A percentile compares a stretch with the other conserved stretches of the same genome.
Evolutionary conservation across 2,329 filamentous ascomycete species (phyloP).

Genomic region (Aspergillus nomiae): DNA sequence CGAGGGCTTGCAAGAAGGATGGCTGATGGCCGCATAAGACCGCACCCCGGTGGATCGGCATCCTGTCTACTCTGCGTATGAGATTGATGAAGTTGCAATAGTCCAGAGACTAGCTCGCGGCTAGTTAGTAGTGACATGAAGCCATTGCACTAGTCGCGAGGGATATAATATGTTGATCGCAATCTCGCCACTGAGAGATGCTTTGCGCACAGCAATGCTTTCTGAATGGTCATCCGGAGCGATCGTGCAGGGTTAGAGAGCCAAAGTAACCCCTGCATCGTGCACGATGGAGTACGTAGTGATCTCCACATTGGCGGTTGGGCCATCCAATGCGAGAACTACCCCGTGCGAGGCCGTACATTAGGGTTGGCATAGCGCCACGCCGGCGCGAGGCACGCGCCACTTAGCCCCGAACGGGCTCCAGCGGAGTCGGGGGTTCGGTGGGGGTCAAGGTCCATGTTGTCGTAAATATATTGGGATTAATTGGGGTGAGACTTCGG

Average conservation of each 20-base stretch:
- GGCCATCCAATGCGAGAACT: background rate
- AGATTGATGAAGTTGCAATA: background rate
- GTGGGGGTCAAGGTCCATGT: background rate
- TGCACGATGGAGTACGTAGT: background rate
- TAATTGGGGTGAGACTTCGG: background rate
- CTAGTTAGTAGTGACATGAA: background rate
- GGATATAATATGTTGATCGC: background rate
- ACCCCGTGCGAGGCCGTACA: background rate
- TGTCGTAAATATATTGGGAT: background rate
- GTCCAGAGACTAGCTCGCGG: background rate
- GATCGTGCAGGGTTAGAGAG: background rate
- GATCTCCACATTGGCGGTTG: background rate
- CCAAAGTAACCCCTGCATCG: background rate
- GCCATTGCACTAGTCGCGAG: background rate
- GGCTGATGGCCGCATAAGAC: background rate
- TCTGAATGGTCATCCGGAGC: background rate
- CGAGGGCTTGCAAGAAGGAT: background rate
- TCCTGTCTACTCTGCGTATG: background rate
- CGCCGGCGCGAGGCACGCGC: background rate
- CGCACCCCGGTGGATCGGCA: background rate
- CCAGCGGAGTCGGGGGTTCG: background rate
- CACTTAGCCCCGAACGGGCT: background rate
- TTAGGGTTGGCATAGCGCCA: background rate
- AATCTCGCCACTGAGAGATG: background rate
- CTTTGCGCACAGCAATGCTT: background rate